Percentiles rank a stretch among this genome's conserved stretches.
Conservation (phyloP, 768 basidiomycete genomes). For the Termitomyces sp. region DNA sequence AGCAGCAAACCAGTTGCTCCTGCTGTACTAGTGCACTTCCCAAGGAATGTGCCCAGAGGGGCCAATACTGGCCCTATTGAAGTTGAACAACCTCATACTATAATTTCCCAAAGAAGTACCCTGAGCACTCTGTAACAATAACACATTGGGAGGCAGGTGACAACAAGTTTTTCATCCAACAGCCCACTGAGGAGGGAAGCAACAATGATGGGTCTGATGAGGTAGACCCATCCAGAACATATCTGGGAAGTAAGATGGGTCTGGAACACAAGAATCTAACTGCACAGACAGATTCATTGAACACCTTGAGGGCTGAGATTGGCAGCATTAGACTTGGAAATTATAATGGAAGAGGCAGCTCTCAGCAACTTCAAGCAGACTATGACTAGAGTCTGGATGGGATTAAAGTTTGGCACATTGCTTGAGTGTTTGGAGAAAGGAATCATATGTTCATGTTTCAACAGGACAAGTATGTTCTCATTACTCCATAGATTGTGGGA, state of each 20-base stretch:
- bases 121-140: too few species aligned
- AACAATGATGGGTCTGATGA: too few species aligned
- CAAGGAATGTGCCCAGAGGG: too few species aligned
- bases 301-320: conserved; percentile 71
- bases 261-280: conserved; percentile 81
- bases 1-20: too few species aligned
- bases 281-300: conserved; percentile 67
- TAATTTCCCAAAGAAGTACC: too few species aligned
- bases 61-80: too few species aligned
- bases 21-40: too few species aligned
- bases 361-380: conserved; percentile 81
- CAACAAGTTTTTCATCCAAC: too few species aligned
- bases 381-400: conserved; percentile 64
- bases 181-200: too few species aligned
- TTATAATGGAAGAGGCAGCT: conserved; percentile 74
- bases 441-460: conserved; percentile 27
- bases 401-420: conserved; percentile 83
- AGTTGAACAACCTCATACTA: too few species aligned
- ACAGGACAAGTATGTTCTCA: not conserved
- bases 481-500: conserved; percentile 37
- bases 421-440: conserved; percentile 84
- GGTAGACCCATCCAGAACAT: too few species aligned
- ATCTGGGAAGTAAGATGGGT: conserved; percentile 87
- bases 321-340: conserved; percentile 72
- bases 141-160: too few species aligned